These are phyloP conservation scores for Solanum tarijense DNA, from an alignment of 257 asterid species.

Conservation along the genomic window DNA sequence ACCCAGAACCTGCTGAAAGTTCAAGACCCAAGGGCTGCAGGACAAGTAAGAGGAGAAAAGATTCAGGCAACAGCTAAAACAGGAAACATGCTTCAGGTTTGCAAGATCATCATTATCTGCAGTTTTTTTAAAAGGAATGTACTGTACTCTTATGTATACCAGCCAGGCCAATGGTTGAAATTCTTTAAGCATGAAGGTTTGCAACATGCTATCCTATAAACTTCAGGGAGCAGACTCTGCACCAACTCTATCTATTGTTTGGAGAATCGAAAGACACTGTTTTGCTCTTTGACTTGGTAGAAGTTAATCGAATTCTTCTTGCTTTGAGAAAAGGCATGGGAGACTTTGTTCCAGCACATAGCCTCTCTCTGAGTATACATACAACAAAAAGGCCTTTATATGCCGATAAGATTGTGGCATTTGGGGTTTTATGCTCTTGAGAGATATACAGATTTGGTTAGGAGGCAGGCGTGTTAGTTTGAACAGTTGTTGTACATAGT, in stretches of 20 bases:
- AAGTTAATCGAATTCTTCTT: not conserved
- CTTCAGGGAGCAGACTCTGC: not conserved
- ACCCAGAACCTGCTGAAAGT: constrained; percentile 43
- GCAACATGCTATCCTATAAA: not conserved
- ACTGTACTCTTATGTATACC: not conserved
- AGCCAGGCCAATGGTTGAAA: not conserved
- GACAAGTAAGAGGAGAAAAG: constrained; percentile 60
- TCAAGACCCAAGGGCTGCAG: constrained; percentile 61
- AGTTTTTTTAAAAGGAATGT: not conserved
- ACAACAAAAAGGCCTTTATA: not conserved
- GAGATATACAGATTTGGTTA: not conserved
- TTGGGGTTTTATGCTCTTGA: not conserved
- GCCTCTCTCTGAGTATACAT: not conserved
- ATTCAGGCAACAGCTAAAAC: constrained; percentile 21
- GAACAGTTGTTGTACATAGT: not conserved
- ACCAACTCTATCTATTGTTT: not conserved
- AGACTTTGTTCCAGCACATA: not conserved
- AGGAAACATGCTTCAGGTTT: not conserved
- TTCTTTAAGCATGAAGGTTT: not conserved
- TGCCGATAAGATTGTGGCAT: not conserved
- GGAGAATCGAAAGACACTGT: not conserved
- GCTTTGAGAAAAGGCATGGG: not conserved
- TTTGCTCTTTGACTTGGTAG: not conserved
- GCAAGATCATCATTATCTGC: not conserved
- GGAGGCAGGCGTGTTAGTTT: not conserved